Base-by-base conservation (phyloP, 768 basidiomycete genomes). In the Pleurotus tuber-regium region DNA sequence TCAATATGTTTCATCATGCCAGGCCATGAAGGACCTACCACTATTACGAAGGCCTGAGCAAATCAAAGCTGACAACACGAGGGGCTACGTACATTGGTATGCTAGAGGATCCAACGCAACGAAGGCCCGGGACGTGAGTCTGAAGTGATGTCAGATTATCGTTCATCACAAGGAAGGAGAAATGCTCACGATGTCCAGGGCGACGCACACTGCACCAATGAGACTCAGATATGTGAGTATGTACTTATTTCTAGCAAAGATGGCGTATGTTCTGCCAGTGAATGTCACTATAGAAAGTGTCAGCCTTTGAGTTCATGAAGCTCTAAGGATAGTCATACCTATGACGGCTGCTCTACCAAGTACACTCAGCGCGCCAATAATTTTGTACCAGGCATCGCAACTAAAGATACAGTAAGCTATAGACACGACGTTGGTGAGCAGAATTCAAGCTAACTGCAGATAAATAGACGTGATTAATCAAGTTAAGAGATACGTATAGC, bases 341-440 rank as follows among this genome's bases (percentile, higher is more conserved):
- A 69, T 56, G 11, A 69, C 55, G 4, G 62, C 64, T 1, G 62
- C 56, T n/a, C 68, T 43, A 7, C 66, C 68, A 8, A 65, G 25
- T 3, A 69, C 65, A 43, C 68, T 68, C 25, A 68, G 51, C 5
- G 61, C 61, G 24, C 61, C 58, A 30, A 62, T 59, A 30, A 68
- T 52, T 23, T 59, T 57, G 50, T 66, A 67, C 52, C 60, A 62
- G 5, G 57, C 47, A 36, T 63, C 51, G 50, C 67, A 69, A 42
- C 67, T 66, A 23, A 21, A 11, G 28, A 21, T 14, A n/a, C 14
- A 4, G 9, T 16, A 19, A 4, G 28, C 2, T 14, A 16, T 44
- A 7, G 14, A 29, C 25, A 25, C n/a, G 14, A n/a, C 19, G 10
- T 6, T 16, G 21, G 25, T n/a, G 25, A 9, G 24, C 26, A 4